phyloP scores from a whole-genome alignment of 2,329 filamentous ascomycete species.

The Blastomyces silverae region DNA sequence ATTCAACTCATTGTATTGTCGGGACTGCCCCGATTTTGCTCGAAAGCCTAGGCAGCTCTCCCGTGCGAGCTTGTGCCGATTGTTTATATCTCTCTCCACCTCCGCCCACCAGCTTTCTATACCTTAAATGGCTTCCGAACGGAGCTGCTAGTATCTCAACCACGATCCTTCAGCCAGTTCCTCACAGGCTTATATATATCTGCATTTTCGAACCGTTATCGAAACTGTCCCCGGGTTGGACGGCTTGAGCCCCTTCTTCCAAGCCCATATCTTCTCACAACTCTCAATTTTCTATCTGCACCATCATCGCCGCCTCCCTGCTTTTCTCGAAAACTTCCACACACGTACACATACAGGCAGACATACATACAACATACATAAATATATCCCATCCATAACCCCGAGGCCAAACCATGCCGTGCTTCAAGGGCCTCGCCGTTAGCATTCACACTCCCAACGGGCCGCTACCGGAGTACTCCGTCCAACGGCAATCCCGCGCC shows the following conservation, averaged over 20 bases:
- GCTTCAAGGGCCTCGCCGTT: constrained; percentile 98
- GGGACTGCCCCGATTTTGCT: not conserved
- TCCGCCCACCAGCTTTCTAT: not conserved
- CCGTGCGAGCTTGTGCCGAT: not conserved
- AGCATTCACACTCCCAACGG: constrained; percentile 80
- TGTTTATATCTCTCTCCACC: not conserved
- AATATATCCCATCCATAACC: constrained; percentile 3
- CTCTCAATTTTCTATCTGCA: not conserved
- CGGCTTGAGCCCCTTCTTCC: not conserved
- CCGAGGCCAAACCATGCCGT: constrained; percentile 58
- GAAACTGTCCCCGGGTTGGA: not conserved
- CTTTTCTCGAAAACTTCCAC: not conserved
- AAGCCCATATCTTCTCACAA: not conserved
- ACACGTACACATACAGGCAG: not conserved
- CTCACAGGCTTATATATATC: not conserved
- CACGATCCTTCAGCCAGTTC: not conserved
- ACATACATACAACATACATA: constrained; percentile 1
- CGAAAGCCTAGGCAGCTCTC: not conserved
- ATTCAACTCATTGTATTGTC: not conserved
- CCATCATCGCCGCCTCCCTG: not conserved
- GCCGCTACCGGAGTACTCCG: constrained; percentile 84
- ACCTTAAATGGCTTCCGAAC: constrained; percentile 6
- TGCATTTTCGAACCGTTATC: not conserved
- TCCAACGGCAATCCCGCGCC: constrained; percentile 85
- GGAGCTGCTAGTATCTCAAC: constrained; percentile 6